A percentile compares a stretch with the other conserved stretches of the same genome.
These are phyloP conservation scores for Catharanthus roseus DNA, from an alignment of 257 asterid species.

Conservation along the genomic window DNA sequence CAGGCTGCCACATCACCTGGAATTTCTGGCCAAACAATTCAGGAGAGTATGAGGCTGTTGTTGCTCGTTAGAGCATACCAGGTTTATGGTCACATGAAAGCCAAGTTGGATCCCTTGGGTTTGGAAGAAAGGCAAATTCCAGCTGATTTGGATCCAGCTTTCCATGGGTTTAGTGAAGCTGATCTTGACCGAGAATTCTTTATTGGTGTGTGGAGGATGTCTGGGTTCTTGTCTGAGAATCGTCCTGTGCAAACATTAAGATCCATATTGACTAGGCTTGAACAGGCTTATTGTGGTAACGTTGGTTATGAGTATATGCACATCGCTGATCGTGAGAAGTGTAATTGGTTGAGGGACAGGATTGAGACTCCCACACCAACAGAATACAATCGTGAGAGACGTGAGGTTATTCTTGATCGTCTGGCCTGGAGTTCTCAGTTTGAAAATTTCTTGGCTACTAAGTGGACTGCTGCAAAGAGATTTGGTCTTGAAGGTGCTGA, in stretches of 20 bases:
- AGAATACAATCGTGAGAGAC: constrained; percentile 64
- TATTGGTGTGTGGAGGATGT: constrained; percentile 90
- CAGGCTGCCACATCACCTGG: constrained; percentile 91
- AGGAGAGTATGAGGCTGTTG: constrained; percentile 90
- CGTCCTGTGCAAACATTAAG: constrained; percentile 94
- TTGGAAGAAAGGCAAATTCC: constrained; percentile 76
- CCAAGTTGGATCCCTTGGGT: constrained; percentile 77
- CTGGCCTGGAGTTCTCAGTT: constrained; percentile 90
- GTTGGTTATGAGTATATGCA: constrained; percentile 97
- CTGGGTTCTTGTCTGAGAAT: constrained; percentile 92
- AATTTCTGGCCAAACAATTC: constrained; percentile 93
- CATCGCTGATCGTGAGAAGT: constrained; percentile 84
- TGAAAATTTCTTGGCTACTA: constrained; percentile 91
- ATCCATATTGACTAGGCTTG: constrained; percentile 78
- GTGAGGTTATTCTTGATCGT: constrained; percentile 91
- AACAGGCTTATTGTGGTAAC: constrained; percentile 92
- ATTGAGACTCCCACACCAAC: constrained; percentile 83
- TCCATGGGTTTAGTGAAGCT: constrained; percentile 85
- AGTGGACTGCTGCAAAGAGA: constrained; percentile 92
- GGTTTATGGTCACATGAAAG: constrained; percentile 96
- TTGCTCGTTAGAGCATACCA: constrained; percentile 95
- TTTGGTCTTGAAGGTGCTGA: constrained; percentile 98
- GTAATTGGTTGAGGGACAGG: constrained; percentile 95
- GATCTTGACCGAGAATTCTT: constrained; percentile 96
- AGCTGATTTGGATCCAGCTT: constrained; percentile 80